Conservation (phyloP, 2,329 filamentous ascomycete species). For the Aciculosporium take region DNA sequence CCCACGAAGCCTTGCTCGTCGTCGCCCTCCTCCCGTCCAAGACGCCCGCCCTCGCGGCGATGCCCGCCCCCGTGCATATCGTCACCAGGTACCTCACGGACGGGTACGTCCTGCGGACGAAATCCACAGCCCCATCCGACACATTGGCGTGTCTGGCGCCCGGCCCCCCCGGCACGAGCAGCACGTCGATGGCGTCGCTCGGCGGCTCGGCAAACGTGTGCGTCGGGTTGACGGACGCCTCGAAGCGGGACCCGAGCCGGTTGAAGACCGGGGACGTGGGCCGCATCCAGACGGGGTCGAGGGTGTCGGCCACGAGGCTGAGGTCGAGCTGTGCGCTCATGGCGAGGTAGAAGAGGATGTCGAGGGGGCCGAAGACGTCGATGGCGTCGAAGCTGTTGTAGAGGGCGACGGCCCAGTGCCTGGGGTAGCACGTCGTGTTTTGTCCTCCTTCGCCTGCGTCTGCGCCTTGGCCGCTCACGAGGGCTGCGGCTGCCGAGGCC, state of each 20-base stretch:
- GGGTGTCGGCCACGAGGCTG: constrained; percentile 22
- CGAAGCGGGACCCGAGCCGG: constrained; percentile 15
- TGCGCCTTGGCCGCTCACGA: not conserved
- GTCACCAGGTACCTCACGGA: constrained; percentile 44
- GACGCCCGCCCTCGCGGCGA: constrained; percentile 42
- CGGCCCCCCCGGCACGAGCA: constrained; percentile 48
- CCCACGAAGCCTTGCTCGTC: constrained; percentile 47
- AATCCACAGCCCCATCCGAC: constrained; percentile 19
- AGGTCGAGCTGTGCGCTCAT: constrained; percentile 21
- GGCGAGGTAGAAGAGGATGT: constrained; percentile 26
- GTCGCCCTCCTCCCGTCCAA: constrained; percentile 47
- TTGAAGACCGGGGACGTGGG: constrained; percentile 9
- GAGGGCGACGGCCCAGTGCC: constrained; percentile 4
- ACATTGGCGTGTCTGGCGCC: constrained; percentile 25
- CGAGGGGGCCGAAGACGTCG: constrained; percentile 30
- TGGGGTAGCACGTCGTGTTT: constrained; percentile 1
- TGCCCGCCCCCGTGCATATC: constrained; percentile 48
- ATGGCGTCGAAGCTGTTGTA: constrained; percentile 7
- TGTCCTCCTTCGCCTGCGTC: not conserved
- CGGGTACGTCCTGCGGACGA: constrained; percentile 29
- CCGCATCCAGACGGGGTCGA: constrained; percentile 25
- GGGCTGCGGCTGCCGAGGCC: not conserved
- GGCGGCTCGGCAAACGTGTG: constrained; percentile 37
- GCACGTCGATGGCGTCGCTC: constrained; percentile 33
- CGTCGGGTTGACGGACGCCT: constrained; percentile 23